phyloP scores from a whole-genome alignment of 306 rosid genomes.

The Pyrus communis region DNA sequence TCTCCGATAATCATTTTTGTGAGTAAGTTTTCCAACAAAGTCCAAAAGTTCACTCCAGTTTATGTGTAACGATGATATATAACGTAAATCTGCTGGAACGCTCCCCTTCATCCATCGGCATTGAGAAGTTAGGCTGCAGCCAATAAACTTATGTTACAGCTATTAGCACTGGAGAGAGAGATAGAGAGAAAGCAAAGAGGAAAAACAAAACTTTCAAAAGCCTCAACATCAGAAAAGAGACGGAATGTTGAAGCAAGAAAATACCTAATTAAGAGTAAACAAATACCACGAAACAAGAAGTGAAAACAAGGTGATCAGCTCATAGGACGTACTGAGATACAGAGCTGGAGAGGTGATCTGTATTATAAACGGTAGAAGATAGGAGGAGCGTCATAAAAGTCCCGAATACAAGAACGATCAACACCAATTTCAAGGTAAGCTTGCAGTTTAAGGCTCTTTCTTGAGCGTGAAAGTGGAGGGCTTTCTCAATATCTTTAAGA shows the following conservation, averaged over 20 bases:
- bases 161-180: not conserved
- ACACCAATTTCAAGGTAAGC: slow-evolving; percentile 56
- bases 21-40: slow-evolving; percentile 36
- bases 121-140: slow-evolving; percentile 36
- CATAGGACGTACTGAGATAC: slow-evolving; percentile 43
- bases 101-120: slow-evolving; percentile 27
- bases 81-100: slow-evolving; percentile 40
- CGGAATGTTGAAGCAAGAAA: too few relatives aligned
- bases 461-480: slow-evolving; percentile 20
- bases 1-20: slow-evolving; percentile 52
- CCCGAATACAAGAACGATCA: slow-evolving; percentile 53
- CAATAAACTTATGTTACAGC: not conserved
- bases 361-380: slow-evolving; percentile 57
- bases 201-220: not conserved
- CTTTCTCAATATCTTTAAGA: slow-evolving; percentile 58
- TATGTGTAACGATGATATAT: slow-evolving; percentile 40
- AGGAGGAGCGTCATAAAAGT: slow-evolving; percentile 57
- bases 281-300: not conserved
- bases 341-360: slow-evolving; percentile 49
- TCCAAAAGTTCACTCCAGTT: slow-evolving; percentile 64
- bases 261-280: not conserved
- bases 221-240: too few relatives aligned
- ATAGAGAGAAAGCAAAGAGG: not conserved
- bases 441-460: slow-evolving; percentile 48
- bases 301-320: slow-evolving; percentile 1